Percentiles rank a stretch among this genome's conserved stretches.
These are phyloP conservation scores for Aspergillus floridensis DNA, from an alignment of 2,329 filamentous ascomycete species.

Conservation along the genomic window DNA sequence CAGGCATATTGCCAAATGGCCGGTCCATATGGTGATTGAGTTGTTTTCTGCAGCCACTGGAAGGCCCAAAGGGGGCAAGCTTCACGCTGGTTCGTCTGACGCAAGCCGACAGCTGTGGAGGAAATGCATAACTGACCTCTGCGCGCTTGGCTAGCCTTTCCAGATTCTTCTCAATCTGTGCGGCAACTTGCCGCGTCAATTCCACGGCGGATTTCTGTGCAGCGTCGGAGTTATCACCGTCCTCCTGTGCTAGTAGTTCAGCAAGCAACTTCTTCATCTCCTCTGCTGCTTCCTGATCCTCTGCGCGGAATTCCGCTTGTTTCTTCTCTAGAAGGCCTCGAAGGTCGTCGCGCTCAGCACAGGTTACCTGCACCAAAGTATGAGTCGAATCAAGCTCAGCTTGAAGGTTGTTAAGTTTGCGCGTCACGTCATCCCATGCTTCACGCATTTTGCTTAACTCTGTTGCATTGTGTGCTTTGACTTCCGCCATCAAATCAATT, in stretches of 20 bases:
- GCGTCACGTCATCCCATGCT: constrained; percentile 34
- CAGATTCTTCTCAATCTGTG: constrained; percentile 56
- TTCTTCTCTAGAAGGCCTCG: constrained; percentile 40
- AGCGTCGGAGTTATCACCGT: constrained; percentile 30
- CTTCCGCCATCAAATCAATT: constrained; percentile 36
- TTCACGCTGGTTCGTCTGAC: background rate
- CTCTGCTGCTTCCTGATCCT: constrained; percentile 40
- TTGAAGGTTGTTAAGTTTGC: constrained; percentile 38
- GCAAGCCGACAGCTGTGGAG: background rate
- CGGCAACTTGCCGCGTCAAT: constrained; percentile 46
- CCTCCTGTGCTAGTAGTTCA: constrained; percentile 38
- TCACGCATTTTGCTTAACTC: constrained; percentile 36
- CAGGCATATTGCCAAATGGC: constrained; percentile 1
- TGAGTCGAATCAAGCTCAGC: constrained; percentile 41
- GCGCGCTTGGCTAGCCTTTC: constrained; percentile 43
- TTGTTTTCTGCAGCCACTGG: constrained; percentile 1
- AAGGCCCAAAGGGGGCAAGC: background rate
- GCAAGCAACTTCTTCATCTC: constrained; percentile 43
- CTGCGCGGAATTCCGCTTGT: constrained; percentile 39
- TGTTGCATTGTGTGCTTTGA: constrained; percentile 35
- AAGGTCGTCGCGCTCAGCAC: constrained; percentile 40
- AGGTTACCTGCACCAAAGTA: constrained; percentile 37
- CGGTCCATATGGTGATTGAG: background rate
- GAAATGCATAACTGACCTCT: constrained; percentile 35
- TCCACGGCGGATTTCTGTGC: constrained; percentile 39